These are phyloP conservation scores for Colletotrichum lentis DNA, from an alignment of 2,329 filamentous ascomycete species.

Conservation along the genomic window DNA sequence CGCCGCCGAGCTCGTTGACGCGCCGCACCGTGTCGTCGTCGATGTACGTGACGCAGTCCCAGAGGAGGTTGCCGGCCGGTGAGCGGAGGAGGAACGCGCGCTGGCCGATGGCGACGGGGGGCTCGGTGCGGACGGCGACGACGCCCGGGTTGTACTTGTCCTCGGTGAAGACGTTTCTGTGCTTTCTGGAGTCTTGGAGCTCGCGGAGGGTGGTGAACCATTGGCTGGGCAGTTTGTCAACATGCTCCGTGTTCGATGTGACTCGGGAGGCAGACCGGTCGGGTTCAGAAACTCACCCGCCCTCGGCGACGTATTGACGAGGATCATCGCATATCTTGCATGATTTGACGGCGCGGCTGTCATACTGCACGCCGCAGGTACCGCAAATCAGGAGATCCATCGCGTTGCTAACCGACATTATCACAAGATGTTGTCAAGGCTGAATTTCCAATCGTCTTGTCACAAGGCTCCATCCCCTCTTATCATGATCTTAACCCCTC, in stretches of 20 bases:
- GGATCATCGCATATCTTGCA: constrained; percentile 80
- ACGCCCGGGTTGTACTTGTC: constrained; percentile 56
- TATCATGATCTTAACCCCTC: constrained; percentile 1
- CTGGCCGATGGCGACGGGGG: constrained; percentile 77
- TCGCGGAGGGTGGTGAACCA: constrained; percentile 68
- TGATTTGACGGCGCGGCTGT: constrained; percentile 57
- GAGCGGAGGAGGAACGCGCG: constrained; percentile 75
- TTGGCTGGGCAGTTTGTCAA: constrained; percentile 57
- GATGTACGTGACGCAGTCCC: constrained; percentile 78
- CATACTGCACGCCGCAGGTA: constrained; percentile 75
- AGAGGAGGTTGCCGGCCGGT: constrained; percentile 74
- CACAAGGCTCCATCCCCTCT: too few relatives aligned
- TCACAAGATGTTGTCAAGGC: not conserved
- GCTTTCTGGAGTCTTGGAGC: constrained; percentile 48
- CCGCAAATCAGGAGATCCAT: constrained; percentile 63
- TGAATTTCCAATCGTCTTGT: too few relatives aligned
- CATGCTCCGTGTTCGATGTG: too few relatives aligned
- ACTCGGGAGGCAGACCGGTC: not conserved
- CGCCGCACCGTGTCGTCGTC: constrained; percentile 68
- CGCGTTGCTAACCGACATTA: too few relatives aligned
- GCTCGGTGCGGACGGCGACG: constrained; percentile 58
- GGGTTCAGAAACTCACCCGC: constrained; percentile 13
- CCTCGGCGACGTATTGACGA: constrained; percentile 70
- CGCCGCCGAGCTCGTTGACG: constrained; percentile 69
- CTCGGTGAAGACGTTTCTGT: constrained; percentile 64